Base-by-base conservation (phyloP, 345 rosid genomes). In the Linum usitatissimum region DNA sequence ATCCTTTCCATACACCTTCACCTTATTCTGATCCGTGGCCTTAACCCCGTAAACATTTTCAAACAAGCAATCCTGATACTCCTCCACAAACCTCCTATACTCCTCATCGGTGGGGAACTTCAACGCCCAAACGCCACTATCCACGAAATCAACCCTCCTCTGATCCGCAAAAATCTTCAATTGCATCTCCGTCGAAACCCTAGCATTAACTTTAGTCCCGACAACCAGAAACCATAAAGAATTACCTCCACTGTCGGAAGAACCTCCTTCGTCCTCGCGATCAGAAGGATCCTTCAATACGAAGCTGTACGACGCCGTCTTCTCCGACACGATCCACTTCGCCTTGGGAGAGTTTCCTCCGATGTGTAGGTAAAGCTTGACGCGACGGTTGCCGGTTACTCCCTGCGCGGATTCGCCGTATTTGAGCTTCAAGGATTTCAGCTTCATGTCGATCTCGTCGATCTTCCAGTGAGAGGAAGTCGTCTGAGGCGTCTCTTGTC, bases 121-220 rank as follows among this genome's bases (percentile, higher is more conserved):
- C 84, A 92, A 76, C 23, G 98, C 96, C 98, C 98, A 92, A 12
- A 92, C 98, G 0, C 86, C 89, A 10, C 74, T 79, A 49, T 67
- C 70, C 28, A 88, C 91, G 21, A 92, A 92, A 80, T 92, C 63
- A 6, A 60, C 63, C 19, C 18, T 72, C 72, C 9, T 72, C 66
- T 92, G 93, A 36, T 84, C 96, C 1, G 84, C 93, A 70, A 84
- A 85, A 95, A 87, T 85, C 74, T 89, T 89, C 83, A 87, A 73
- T 70, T 89, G 95, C 86, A 85, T 72, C 60, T 83, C 96, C 9
- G 80, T 71, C 0, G 96, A 89, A 77, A 92, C 88, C 78, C 72
- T 77, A 64, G 78, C 86, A 69, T 73, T 76, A 28, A 92, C 81
- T 74, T 85, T 92, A 5, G 78, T 66, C 38, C 83, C 98, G 14